Percentiles rank a stretch among this genome's conserved stretches.
Evolutionary conservation across 2,329 filamentous ascomycete species (phyloP).

Genomic region (Neurospora sp.): DNA sequence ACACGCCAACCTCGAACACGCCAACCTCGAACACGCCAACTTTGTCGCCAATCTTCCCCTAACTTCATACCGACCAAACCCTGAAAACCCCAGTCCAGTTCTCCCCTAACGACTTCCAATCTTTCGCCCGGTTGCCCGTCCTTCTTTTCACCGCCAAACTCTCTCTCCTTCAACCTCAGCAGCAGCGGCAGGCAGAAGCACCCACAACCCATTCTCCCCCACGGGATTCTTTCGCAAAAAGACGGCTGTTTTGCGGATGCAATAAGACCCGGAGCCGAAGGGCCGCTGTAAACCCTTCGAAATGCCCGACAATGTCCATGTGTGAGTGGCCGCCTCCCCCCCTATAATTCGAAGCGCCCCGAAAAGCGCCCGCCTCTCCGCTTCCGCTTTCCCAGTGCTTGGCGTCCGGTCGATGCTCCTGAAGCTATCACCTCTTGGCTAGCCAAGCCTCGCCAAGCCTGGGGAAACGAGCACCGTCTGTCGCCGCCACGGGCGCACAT

Average conservation of each 20-base stretch:
- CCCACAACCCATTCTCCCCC: neutral
- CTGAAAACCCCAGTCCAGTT: neutral
- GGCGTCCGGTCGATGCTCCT: conserved; percentile 2
- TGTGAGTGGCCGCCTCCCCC: conserved; percentile 13
- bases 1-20: neutral
- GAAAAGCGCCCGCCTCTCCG: neutral
- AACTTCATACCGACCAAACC: neutral
- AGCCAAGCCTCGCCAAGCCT: conserved; percentile 20
- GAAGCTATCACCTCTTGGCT: conserved; percentile 15
- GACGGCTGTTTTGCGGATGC: conserved; percentile 5
- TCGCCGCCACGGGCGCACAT: neutral
- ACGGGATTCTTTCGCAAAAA: neutral
- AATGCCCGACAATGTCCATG: conserved; percentile 18
- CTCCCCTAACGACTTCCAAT: neutral
- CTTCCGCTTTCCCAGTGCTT: neutral
- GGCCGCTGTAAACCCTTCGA: conserved; percentile 9
- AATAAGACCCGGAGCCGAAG: conserved; percentile 6
- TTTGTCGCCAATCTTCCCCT: neutral
- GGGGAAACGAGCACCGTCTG: conserved; percentile 7
- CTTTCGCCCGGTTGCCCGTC: neutral
- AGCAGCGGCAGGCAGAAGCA: neutral
- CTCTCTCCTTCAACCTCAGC: neutral
- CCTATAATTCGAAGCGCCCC: neutral
- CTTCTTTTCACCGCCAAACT: neutral
- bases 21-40: neutral